A percentile compares a stretch with the other conserved stretches of the same genome.
phyloP scores from a whole-genome alignment of 306 rosid genomes.

The Citrullus mucosospermus region DNA sequence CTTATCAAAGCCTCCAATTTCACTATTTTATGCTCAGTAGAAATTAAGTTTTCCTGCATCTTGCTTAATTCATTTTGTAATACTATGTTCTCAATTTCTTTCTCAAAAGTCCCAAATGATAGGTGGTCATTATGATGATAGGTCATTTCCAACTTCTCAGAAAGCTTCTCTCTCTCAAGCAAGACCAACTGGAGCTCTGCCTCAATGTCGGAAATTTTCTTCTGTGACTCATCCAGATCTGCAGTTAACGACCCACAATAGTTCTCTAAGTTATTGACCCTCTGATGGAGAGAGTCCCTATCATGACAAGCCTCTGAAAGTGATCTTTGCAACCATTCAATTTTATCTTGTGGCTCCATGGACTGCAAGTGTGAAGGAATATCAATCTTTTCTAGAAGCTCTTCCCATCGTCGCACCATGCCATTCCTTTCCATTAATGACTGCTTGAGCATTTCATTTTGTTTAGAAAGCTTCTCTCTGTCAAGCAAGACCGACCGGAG shows the following conservation, averaged over 20 bases:
- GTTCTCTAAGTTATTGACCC: slow-evolving; percentile 59
- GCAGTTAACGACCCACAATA: slow-evolving; percentile 48
- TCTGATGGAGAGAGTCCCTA: slow-evolving; percentile 54
- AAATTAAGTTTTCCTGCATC: slow-evolving; percentile 38
- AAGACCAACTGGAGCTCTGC: slow-evolving; percentile 35
- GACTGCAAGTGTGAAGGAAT: slow-evolving; percentile 74
- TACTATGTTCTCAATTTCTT: slow-evolving; percentile 48
- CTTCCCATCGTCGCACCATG: slow-evolving; percentile 86
- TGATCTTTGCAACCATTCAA: slow-evolving; percentile 68
- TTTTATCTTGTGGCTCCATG: slow-evolving; percentile 64
- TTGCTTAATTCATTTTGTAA: slow-evolving; percentile 37
- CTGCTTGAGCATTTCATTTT: slow-evolving; percentile 96
- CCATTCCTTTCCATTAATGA: slow-evolving; percentile 87
- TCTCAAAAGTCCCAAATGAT: slow-evolving; percentile 26
- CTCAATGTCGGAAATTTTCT: slow-evolving; percentile 44
- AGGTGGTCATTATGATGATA: slow-evolving; percentile 36
- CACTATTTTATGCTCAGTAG: slow-evolving; percentile 37
- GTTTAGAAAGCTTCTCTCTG: slow-evolving; percentile 52
- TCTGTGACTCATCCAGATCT: slow-evolving; percentile 63
- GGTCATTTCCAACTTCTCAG: slow-evolving; percentile 44
- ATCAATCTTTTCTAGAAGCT: slow-evolving; percentile 63
- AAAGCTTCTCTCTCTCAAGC: slow-evolving; percentile 45
- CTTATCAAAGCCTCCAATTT: slow-evolving; percentile 44
- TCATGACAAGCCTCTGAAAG: slow-evolving; percentile 59
- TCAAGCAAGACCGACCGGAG: slow-evolving; percentile 35